Conservation (phyloP, 2,329 filamentous ascomycete genomes). For the Dendrostoma leiphaemia region DNA sequence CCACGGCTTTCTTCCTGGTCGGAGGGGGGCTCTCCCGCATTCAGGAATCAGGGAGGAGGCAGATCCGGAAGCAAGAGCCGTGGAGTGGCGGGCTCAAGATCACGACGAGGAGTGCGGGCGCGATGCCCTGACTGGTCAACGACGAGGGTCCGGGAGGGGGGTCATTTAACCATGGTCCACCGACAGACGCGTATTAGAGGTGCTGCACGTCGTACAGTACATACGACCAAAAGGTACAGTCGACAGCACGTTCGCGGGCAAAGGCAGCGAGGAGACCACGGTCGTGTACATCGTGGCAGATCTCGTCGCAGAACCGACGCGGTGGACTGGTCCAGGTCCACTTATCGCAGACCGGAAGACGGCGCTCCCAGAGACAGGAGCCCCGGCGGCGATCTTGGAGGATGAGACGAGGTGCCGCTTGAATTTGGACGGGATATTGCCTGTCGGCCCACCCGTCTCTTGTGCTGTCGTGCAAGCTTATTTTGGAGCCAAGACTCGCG, state of each 20-base stretch:
- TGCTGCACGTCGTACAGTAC: background rate
- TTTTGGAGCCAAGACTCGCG: slow-evolving; percentile 15
- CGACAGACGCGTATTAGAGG: too few relatives aligned
- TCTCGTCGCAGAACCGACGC: slow-evolving; percentile 9
- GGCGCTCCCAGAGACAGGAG: slow-evolving; percentile 20
- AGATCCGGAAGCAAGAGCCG: background rate
- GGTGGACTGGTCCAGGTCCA: slow-evolving; percentile 24
- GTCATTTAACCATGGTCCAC: too few relatives aligned
- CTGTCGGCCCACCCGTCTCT: slow-evolving; percentile 1
- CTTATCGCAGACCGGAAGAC: slow-evolving; percentile 25
- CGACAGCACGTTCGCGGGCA: too few relatives aligned
- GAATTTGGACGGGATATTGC: background rate
- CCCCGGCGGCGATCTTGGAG: too few relatives aligned
- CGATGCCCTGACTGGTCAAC: background rate
- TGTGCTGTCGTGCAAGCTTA: slow-evolving; percentile 13
- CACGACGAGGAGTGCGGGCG: background rate
- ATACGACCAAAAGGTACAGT: background rate
- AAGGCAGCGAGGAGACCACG: background rate
- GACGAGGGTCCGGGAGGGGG: too few relatives aligned
- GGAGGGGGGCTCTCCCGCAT: background rate
- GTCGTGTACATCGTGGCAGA: too few relatives aligned
- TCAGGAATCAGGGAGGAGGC: background rate
- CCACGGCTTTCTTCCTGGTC: background rate
- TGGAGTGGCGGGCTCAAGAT: background rate
- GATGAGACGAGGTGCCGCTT: slow-evolving; percentile 24